Percentiles rank a stretch among this genome's conserved stretches.
Evolutionary conservation across 495 filamentous ascomycete genomes (phyloP).

Genomic region (Penicillium longicatenatum): DNA sequence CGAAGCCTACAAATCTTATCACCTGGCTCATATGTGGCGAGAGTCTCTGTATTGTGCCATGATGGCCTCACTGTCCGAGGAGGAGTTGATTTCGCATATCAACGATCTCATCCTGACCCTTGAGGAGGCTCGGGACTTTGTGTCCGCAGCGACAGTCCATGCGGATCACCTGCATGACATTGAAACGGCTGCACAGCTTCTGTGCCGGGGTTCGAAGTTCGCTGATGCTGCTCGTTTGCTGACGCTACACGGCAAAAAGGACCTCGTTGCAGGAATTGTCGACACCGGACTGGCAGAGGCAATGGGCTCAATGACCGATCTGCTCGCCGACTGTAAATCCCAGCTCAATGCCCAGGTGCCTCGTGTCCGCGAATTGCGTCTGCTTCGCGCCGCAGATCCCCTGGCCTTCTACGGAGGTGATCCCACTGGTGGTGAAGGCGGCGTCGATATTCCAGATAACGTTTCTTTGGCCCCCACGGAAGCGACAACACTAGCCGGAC

Average conservation of each 20-base stretch:
- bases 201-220: constrained; percentile 85
- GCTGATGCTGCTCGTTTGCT: constrained; percentile 77
- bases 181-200: constrained; percentile 61
- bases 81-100: constrained; percentile 66
- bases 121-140: constrained; percentile 85
- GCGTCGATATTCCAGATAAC: constrained; percentile 81
- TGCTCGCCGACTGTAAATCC: constrained; percentile 85
- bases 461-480: constrained; percentile 87
- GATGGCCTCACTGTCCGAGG: constrained; percentile 58
- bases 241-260: constrained; percentile 48
- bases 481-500: constrained; percentile 68
- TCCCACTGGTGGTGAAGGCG: constrained; percentile 49
- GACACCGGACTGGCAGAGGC: constrained; percentile 79
- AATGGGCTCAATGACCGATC: constrained; percentile 76
- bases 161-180: constrained; percentile 77
- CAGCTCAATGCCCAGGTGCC: constrained; percentile 85
- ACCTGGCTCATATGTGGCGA: constrained; percentile 82
- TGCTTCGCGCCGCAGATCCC: constrained; percentile 79
- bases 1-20: constrained; percentile 76
- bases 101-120: constrained; percentile 67
- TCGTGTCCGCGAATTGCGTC: constrained; percentile 76
- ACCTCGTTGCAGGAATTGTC: constrained; percentile 58
- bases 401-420: constrained; percentile 76
- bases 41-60: constrained; percentile 80
- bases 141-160: constrained; percentile 75